Percentiles rank a stretch among this genome's conserved stretches.
Evolutionary conservation across 305 asterid species (phyloP).

Genomic region (Petunia hybrid): DNA sequence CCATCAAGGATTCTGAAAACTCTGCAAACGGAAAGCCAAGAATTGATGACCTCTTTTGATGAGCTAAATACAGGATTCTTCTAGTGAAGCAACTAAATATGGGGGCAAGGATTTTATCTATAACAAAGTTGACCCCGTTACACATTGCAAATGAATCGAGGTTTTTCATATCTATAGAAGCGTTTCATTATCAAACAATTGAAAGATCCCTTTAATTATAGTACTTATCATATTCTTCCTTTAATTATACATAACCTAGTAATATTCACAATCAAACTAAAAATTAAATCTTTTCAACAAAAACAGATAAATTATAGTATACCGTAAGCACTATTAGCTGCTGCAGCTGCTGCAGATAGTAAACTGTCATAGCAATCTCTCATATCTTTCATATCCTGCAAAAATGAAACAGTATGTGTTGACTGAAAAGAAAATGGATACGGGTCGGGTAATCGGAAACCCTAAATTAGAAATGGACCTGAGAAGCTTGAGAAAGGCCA

Average conservation of each 20-base stretch:
- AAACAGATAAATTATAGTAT: conserved; percentile 34
- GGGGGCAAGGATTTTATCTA: background rate
- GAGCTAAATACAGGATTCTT: background rate
- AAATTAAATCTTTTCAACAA: background rate
- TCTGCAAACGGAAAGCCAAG: conserved; percentile 55
- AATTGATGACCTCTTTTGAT: conserved; percentile 23
- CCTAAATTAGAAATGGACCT: conserved; percentile 47
- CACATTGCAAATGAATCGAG: background rate
- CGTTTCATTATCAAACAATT: background rate
- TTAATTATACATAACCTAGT: background rate
- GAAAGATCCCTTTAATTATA: background rate
- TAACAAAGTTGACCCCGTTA: background rate
- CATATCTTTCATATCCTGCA: conserved; percentile 97
- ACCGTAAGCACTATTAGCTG: conserved; percentile 96
- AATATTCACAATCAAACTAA: background rate
- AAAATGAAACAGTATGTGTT: conserved; percentile 14
- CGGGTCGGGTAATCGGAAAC: conserved; percentile 34
- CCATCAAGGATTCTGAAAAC: conserved; percentile 92
- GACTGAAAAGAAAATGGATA: conserved; percentile 3
- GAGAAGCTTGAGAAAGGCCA: conserved; percentile 76
- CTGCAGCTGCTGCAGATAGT: conserved; percentile 98
- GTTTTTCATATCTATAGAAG: background rate
- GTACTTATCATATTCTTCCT: background rate
- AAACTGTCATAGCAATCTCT: conserved; percentile 87
- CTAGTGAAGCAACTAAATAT: background rate